phyloP scores from a whole-genome alignment of 1,284 basidiomycete species.

The Ustilago sp. region DNA sequence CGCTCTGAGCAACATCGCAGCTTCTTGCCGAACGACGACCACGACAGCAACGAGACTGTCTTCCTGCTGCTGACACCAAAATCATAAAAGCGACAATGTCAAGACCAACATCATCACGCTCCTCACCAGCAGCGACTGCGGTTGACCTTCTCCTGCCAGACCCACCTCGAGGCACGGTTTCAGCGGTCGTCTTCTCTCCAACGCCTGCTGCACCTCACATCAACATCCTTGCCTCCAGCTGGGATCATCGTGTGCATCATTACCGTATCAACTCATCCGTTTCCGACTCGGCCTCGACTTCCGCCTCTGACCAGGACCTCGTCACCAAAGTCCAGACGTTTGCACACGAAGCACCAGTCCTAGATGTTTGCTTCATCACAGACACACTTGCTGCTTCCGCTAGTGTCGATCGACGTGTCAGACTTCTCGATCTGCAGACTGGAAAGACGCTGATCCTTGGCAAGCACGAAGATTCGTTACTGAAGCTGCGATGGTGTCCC shows the following conservation, averaged over 20 bases:
- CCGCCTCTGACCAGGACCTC: background rate
- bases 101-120: constrained; percentile 34
- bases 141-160: constrained; percentile 26
- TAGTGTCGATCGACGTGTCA: constrained; percentile 59
- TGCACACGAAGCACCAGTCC: constrained; percentile 62
- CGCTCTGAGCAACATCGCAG: constrained; percentile 6
- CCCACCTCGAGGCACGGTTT: constrained; percentile 49
- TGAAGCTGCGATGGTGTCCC: constrained; percentile 56
- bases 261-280: constrained; percentile 39
- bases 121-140: constrained; percentile 10
- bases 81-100: constrained; percentile 8
- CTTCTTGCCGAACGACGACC: background rate
- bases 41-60: background rate
- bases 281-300: background rate
- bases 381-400: constrained; percentile 58
- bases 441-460: constrained; percentile 60
- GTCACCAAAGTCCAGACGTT: constrained; percentile 52
- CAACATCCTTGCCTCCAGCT: constrained; percentile 58
- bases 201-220: constrained; percentile 3
- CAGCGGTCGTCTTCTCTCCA: constrained; percentile 49
- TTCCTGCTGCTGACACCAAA: constrained; percentile 5
- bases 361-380: constrained; percentile 65
- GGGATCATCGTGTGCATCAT: constrained; percentile 63
- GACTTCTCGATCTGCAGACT: constrained; percentile 56
- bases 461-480: constrained; percentile 60